phyloP scores from a whole-genome alignment of 441 rosid species.

The Pelargonium australe region DNA sequence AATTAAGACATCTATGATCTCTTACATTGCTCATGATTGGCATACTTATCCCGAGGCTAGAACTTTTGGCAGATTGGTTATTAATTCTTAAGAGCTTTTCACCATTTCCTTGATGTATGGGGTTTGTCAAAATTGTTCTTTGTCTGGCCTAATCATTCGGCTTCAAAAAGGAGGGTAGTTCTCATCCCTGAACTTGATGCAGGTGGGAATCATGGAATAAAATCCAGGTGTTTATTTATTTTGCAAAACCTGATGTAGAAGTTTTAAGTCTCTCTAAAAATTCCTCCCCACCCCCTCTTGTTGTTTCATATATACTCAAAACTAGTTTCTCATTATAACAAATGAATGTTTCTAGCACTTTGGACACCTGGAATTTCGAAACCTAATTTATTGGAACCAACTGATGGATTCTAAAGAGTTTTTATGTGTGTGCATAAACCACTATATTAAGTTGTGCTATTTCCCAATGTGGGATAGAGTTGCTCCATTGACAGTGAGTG shows the following conservation, averaged over 20 bases:
- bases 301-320: no score
- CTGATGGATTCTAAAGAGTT: background rate
- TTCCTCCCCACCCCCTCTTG: no score
- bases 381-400: background rate
- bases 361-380: background rate
- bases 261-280: no score
- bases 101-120: background rate
- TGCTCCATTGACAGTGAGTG: background rate
- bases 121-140: constrained; percentile 1
- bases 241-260: background rate
- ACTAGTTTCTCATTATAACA: background rate
- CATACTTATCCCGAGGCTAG: background rate
- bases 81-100: background rate
- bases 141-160: background rate
- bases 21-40: constrained; percentile 1
- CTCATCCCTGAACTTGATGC: background rate
- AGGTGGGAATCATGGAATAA: background rate
- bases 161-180: background rate
- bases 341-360: background rate
- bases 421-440: background rate
- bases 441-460: background rate
- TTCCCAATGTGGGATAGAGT: background rate
- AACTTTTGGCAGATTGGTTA: background rate
- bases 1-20: background rate
- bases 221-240: background rate